Conservation (phyloP, 2,329 filamentous ascomycete species). For the Penicillium brasilianum region DNA sequence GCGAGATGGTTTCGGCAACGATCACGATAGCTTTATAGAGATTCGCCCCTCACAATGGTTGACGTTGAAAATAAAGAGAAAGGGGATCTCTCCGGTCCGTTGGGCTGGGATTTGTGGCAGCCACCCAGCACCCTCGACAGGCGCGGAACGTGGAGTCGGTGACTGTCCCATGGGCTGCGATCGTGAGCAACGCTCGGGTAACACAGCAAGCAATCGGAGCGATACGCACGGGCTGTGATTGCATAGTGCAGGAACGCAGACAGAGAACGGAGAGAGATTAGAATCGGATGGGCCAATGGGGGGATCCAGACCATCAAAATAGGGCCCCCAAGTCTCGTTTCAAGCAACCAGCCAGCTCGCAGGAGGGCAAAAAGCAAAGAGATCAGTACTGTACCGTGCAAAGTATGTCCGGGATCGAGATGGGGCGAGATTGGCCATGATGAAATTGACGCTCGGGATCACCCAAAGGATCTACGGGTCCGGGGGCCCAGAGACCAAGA, state of each 20-base stretch:
- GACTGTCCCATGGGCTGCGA: constrained; percentile 5
- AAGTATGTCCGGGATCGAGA: too few relatives aligned
- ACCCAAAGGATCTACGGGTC: constrained; percentile 15
- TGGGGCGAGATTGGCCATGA: not conserved
- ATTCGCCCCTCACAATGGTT: not conserved
- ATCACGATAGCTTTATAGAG: not conserved
- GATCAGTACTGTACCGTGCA: not conserved
- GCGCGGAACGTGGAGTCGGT: constrained; percentile 21
- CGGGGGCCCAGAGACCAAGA: constrained; percentile 15
- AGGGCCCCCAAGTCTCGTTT: not conserved
- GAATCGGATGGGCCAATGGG: not conserved
- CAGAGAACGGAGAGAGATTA: not conserved
- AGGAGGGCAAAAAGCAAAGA: not conserved
- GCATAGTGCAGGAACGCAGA: constrained; percentile 2
- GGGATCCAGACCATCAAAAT: not conserved
- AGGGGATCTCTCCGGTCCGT: constrained; percentile 26
- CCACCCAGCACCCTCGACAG: constrained; percentile 13
- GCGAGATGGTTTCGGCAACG: not conserved
- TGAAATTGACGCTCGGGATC: constrained; percentile 6
- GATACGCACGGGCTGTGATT: constrained; percentile 13
- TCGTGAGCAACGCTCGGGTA: not conserved
- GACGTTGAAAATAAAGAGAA: constrained; percentile 9
- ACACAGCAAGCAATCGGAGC: constrained; percentile 8
- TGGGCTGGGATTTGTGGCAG: constrained; percentile 29
- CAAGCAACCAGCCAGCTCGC: not conserved